Evolutionary conservation across 148 eudicot species (phyloP).

Genomic region (Cornus florida): DNA sequence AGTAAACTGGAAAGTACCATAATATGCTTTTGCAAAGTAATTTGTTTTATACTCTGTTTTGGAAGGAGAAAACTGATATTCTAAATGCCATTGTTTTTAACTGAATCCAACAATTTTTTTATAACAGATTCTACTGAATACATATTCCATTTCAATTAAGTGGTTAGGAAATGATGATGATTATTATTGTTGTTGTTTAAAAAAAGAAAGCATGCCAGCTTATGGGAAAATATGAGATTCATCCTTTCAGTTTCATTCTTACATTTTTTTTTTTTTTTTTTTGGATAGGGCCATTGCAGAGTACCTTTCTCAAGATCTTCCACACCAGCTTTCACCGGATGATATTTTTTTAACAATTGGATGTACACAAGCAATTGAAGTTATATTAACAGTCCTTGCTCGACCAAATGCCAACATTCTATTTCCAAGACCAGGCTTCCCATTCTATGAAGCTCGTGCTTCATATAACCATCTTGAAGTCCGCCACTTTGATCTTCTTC

Average conservation of each 20-base stretch:
- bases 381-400: constrained; percentile 37
- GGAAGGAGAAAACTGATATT: no score
- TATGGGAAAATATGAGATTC: neutral
- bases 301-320: constrained; percentile 49
- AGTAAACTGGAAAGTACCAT: no score
- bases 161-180: neutral
- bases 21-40: no score
- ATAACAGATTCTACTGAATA: no score
- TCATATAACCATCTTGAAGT: constrained; percentile 29
- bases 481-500: constrained; percentile 52
- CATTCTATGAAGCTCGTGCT: constrained; percentile 46
- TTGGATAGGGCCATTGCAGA: constrained; percentile 42
- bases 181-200: neutral
- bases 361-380: constrained; percentile 47
- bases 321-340: constrained; percentile 43
- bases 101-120: no score
- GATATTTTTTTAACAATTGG: constrained; percentile 45
- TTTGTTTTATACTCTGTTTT: no score
- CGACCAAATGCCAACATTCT: constrained; percentile 45
- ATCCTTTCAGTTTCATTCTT: neutral
- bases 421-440: constrained; percentile 56
- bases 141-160: neutral
- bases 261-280: neutral
- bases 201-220: neutral
- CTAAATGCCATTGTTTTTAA: no score